Evolutionary conservation across 768 basidiomycete genomes (phyloP).

Genomic region (Podaxis pistillaris): DNA sequence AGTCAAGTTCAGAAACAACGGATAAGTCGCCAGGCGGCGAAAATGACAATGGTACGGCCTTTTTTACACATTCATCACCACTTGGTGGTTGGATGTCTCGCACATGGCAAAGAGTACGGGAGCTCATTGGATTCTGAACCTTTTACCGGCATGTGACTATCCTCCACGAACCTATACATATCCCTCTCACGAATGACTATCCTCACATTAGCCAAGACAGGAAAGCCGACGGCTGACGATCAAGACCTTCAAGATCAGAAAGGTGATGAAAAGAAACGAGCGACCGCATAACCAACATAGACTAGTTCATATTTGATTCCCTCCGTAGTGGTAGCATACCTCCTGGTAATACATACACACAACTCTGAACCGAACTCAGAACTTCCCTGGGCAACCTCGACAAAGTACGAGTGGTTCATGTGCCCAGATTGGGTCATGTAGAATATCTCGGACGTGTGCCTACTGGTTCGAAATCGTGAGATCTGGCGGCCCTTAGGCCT

Average conservation of each 20-base stretch:
- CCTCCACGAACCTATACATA: neutral
- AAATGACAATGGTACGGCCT: slow-evolving; percentile 72
- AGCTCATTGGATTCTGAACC: slow-evolving; percentile 70
- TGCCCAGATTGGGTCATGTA: neutral
- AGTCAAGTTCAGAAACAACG: slow-evolving; percentile 14
- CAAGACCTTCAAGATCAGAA: slow-evolving; percentile 36
- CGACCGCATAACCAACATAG: slow-evolving; percentile 37
- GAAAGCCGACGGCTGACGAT: slow-evolving; percentile 24
- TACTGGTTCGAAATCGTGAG: slow-evolving; percentile 14
- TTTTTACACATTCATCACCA: slow-evolving; percentile 58
- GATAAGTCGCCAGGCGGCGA: slow-evolving; percentile 23
- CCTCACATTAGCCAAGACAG: slow-evolving; percentile 25
- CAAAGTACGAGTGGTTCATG: slow-evolving; percentile 2
- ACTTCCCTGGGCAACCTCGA: neutral
- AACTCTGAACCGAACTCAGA: slow-evolving; percentile 8
- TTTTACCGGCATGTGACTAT: slow-evolving; percentile 45
- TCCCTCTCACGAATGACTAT: slow-evolving; percentile 18
- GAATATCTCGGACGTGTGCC: neutral
- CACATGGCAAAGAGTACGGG: slow-evolving; percentile 64
- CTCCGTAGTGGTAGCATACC: slow-evolving; percentile 6
- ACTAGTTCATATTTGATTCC: slow-evolving; percentile 16
- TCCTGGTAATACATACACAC: slow-evolving; percentile 12
- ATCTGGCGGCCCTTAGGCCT: neutral
- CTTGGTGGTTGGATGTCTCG: slow-evolving; percentile 70
- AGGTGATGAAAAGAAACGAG: slow-evolving; percentile 41